Percentiles rank a stretch among this genome's conserved stretches.
phyloP scores from a whole-genome alignment of 768 basidiomycete genomes.

The Sarcodon sp. region DNA sequence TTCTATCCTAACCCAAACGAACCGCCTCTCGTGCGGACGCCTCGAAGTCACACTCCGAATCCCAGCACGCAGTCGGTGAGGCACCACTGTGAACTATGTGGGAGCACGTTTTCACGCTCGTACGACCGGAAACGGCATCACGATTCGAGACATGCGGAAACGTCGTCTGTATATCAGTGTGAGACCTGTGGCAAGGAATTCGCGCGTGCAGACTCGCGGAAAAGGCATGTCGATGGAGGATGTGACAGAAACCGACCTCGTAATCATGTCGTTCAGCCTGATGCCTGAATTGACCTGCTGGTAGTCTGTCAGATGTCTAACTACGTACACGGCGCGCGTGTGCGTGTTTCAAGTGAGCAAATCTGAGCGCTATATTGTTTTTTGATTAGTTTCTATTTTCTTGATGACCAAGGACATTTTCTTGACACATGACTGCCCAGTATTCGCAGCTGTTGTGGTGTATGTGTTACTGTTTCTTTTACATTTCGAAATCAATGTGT shows the following conservation, averaged over 20 bases:
- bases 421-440: too few species aligned
- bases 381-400: too few species aligned
- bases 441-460: too few species aligned
- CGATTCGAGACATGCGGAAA: conserved; percentile 60
- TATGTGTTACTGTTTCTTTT: too few species aligned
- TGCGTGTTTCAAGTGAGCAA: too few species aligned
- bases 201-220: conserved; percentile 68
- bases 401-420: too few species aligned
- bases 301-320: not conserved
- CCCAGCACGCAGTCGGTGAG: conserved; percentile 37
- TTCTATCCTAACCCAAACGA: not conserved
- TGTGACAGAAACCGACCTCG: not conserved
- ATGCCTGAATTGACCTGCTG: conserved; percentile 26
- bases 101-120: conserved; percentile 67
- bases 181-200: conserved; percentile 67
- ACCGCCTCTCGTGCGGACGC: conserved; percentile 10
- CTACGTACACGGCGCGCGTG: too few species aligned
- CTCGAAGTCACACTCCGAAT: conserved; percentile 13
- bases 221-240: conserved; percentile 63
- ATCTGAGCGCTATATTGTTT: too few species aligned
- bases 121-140: conserved; percentile 77
- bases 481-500: too few species aligned
- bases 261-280: conserved; percentile 35
- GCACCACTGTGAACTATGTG: conserved; percentile 61
- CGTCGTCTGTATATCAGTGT: conserved; percentile 57